phyloP scores from a whole-genome alignment of 106 monocot genomes.

The Ottelia alismoides region DNA sequence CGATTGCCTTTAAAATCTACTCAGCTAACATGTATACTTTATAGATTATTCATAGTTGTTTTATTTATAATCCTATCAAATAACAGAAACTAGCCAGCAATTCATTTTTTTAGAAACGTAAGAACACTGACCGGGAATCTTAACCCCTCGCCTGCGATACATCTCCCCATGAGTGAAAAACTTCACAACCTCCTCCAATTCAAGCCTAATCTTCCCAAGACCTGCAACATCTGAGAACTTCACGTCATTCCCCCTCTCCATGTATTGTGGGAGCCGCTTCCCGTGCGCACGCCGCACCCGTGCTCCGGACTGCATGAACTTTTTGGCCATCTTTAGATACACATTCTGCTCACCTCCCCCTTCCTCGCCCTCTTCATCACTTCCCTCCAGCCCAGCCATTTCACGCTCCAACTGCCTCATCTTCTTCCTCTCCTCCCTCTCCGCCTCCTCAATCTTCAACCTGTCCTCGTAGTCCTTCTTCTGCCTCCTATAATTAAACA shows the following conservation, averaged over 20 bases:
- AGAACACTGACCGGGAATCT: conserved; percentile 57
- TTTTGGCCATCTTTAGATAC: conserved; percentile 63
- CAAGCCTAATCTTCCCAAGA: conserved; percentile 78
- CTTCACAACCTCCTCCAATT: conserved; percentile 90
- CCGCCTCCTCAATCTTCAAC: conserved; percentile 75
- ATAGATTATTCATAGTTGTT: too few relatives aligned
- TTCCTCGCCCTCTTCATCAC: conserved; percentile 35
- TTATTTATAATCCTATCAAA: too few relatives aligned
- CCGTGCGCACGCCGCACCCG: conserved; percentile 44
- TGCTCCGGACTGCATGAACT: conserved; percentile 86
- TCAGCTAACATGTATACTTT: too few relatives aligned
- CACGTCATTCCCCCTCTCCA: conserved; percentile 70
- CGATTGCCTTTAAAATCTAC: too few relatives aligned
- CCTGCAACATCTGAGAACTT: conserved; percentile 85
- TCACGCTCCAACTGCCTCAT: conserved; percentile 66
- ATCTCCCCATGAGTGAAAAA: conserved; percentile 82
- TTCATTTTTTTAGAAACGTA: too few relatives aligned
- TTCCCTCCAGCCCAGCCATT: conserved; percentile 41
- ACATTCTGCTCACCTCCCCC: conserved; percentile 50
- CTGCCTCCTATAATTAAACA: conserved; percentile 68
- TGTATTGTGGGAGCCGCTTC: conserved; percentile 52
- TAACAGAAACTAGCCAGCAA: too few relatives aligned
- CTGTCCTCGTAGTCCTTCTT: conserved; percentile 82
- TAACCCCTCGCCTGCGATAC: conserved; percentile 74
- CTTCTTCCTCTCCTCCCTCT: conserved; percentile 73